Evolutionary conservation across 768 basidiomycete genomes (phyloP), one percentile per base, ranked within the genome.

Genomic region (Leccinum uliginosum): DNA sequence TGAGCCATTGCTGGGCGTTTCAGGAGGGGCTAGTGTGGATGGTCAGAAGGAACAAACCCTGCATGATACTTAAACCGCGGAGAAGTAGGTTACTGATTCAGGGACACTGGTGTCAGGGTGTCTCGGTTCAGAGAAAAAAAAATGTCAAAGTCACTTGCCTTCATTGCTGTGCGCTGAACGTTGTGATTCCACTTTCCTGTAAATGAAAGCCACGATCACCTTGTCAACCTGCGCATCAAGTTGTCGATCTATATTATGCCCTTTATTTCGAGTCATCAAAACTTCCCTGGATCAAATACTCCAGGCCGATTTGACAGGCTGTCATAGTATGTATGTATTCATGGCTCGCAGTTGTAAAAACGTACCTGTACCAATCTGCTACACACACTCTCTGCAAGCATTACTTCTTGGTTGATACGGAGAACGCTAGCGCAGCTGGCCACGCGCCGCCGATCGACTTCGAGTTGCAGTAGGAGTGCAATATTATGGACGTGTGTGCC

Each of bases 51-150:
- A 43, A 21, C 2, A 10, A 17, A 17, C 1, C 15, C 26, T 47
- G 24, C 23, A 24, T 49, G 44, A 59, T 63, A 55, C 14, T 34
- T 50, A 61, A 62, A 48, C 2, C n/a, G 4, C 24, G n/a, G 26
- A 32, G 15, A 23, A 26, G 53, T 45, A 59, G 32, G 59, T 50
- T n/a, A 24, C n/a, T 19, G 35, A 19, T 29, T 27, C 55, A 53
- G 60, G 54, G 59, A 27, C 55, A 15, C n/a, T n/a, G 17, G 21
- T n/a, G 27, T 43, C n/a, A 38, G 4, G 26, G 26, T 35, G 48
- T 30, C 49, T 26, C 14, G 27, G 26, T 32, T 38, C 12, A 8
- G 14, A 30, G 14, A 17, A 26, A 2, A 53, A n/a, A 3, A 14
- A 19, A 43, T 15, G 19, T 21, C 8, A 23, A 6, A 4, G 27